Evolutionary conservation across 2,329 filamentous ascomycete species (phyloP).

Genomic region (Hawksworthiomyces lignivorus): DNA sequence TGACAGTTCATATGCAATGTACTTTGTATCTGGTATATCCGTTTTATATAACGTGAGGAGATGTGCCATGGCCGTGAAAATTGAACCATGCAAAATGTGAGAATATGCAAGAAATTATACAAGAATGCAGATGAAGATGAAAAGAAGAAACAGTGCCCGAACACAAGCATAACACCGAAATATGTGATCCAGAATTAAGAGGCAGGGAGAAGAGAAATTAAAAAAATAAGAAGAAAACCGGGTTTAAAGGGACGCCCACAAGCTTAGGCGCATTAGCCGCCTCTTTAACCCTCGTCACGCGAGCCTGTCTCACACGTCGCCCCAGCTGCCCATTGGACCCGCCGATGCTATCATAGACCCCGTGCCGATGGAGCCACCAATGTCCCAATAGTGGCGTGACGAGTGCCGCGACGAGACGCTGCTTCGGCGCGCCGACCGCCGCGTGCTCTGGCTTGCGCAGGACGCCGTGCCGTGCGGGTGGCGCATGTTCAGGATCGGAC

Average conservation of each 20-base stretch:
- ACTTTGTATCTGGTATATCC: not conserved
- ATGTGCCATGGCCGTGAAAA: too few relatives aligned
- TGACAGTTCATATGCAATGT: not conserved
- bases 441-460: conserved; percentile 82
- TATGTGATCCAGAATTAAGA: not conserved
- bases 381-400: conserved; percentile 85
- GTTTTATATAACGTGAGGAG: conserved; percentile 4
- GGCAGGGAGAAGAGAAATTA: not conserved
- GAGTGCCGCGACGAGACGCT: conserved; percentile 71
- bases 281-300: too few relatives aligned
- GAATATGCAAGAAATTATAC: too few relatives aligned
- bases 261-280: too few relatives aligned
- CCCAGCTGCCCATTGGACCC: conserved; percentile 69
- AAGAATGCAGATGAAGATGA: not conserved
- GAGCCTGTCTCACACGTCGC: conserved; percentile 62
- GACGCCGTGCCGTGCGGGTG: conserved; percentile 49
- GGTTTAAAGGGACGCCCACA: too few relatives aligned
- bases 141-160: not conserved
- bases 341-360: conserved; percentile 61
- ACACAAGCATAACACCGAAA: not conserved
- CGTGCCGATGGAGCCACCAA: conserved; percentile 72
- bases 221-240: not conserved
- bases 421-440: conserved; percentile 59
- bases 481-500: conserved; percentile 36
- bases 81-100: not conserved